A percentile compares a stretch with the other conserved stretches of the same genome.
Evolutionary conservation across 371 early-diverging fungal species (phyloP).

Genomic region (Batkoa obscura): DNA sequence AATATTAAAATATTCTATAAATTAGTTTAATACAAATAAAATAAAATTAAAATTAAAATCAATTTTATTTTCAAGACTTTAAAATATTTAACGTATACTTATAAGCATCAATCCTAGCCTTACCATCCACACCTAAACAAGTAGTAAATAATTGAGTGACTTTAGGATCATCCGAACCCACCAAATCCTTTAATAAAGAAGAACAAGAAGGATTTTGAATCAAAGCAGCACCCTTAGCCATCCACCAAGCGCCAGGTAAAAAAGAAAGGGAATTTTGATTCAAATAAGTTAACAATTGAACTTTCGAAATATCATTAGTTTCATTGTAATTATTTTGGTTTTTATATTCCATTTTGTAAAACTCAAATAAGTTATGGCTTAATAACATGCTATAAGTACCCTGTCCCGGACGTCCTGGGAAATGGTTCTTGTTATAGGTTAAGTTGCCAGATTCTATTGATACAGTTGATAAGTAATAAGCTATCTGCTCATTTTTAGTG

Average conservation of each 20-base stretch:
- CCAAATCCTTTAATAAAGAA: neutral
- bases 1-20: too few relatives aligned
- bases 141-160: neutral
- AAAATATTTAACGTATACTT: too few relatives aligned
- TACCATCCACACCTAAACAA: neutral
- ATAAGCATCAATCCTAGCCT: too few relatives aligned
- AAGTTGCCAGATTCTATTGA: neutral
- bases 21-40: too few relatives aligned
- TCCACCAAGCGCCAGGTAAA: conserved; percentile 5
- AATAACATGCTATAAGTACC: conserved; percentile 5
- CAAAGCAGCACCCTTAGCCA: neutral
- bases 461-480: neutral
- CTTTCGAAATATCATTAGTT: neutral
- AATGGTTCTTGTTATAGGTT: conserved; percentile 2
- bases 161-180: neutral
- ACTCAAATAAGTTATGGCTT: neutral
- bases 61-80: too few relatives aligned
- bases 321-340: neutral
- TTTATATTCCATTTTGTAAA: too few relatives aligned
- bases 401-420: conserved; percentile 2
- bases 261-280: neutral
- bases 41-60: too few relatives aligned
- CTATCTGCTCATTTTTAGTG: neutral
- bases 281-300: neutral
- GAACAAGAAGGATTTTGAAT: neutral